Evolutionary conservation across 2,329 filamentous ascomycete species (phyloP), one percentile per base, ranked within the genome.

Genomic region (Fusarium xylarioides): DNA sequence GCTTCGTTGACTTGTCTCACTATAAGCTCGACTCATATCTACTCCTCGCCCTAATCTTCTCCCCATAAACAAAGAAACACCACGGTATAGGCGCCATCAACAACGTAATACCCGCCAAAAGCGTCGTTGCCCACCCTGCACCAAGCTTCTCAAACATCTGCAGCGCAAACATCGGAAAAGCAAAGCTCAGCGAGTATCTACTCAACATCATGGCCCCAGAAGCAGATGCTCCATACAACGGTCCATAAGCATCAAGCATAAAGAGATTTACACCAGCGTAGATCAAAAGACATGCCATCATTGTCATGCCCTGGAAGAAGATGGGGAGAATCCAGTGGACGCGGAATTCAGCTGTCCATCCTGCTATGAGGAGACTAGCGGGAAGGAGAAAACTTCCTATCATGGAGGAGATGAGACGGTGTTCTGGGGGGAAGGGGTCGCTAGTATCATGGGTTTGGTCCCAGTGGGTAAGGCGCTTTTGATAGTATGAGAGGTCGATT

Each of bases 151-250:
- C 46, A 37, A 73, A 72, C 69, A 72, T 73, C 12, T 65, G 69
- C 28, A 73, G 11, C 1, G 69, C 69, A 35, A 72, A 72, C 34
- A 72, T 15, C 0, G 70, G 70, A 15, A 72, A 72, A 0, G 69
- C 65, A 54, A 72, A 72, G 18, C 70, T 72, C 1, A 72, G 4
- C 10, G 65, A 61, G 8, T 72, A 72, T 15, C 70, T 46, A 34
- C 69, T 73, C 7, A 72, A 1, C 70, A 72, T 72, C 70, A 72
- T 72, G 0, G 70, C 70, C 1, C 70, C 70, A 7, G 70, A 73
- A 0, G 70, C 69, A 0, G 70, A 72, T 1, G 70, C 70, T 16
- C 70, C 69, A 18, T 72, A 72, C 0, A 72, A 30, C 5, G 65
- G 70, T 0, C 70, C 70, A 8, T 72, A 72, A 5, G 70, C 70